Conservation (phyloP, 225 moss, liverwort and hornwort species). For the Pseudisothecium myosuroides region DNA sequence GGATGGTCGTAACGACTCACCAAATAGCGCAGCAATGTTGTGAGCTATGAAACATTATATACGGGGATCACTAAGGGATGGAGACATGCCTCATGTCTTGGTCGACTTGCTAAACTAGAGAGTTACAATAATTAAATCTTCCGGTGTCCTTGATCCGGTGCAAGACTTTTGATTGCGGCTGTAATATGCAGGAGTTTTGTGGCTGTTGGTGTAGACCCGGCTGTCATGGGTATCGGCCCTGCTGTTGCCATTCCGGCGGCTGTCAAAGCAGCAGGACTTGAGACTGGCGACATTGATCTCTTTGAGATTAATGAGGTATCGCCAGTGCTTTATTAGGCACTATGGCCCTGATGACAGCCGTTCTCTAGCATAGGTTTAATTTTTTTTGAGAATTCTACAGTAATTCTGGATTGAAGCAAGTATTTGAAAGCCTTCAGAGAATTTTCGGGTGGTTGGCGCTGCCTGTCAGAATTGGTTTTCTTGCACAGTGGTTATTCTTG, state of each 20-base stretch:
- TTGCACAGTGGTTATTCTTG: not conserved
- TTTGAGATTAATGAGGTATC: conserved; percentile 68
- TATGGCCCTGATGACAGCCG: not conserved
- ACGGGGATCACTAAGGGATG: not conserved
- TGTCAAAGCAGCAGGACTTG: conserved; percentile 60
- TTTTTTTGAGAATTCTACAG: no score
- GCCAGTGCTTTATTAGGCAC: not conserved
- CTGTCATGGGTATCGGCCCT: conserved; percentile 90
- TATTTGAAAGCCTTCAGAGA: not conserved
- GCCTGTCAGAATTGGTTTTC: not conserved
- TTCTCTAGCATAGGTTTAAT: not conserved
- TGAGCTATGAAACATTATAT: not conserved
- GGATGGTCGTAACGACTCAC: not conserved
- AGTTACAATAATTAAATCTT: not conserved
- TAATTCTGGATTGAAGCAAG: not conserved
- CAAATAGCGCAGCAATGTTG: not conserved
- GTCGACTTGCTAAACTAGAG: not conserved
- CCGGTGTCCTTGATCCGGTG: not conserved
- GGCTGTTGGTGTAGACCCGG: conserved; percentile 79
- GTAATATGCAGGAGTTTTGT: conserved; percentile 51
- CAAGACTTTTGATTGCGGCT: not conserved
- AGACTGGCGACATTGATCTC: conserved; percentile 57
- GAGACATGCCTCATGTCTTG: not conserved
- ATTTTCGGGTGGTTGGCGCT: not conserved
- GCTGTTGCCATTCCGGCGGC: conserved; percentile 78